Percentiles rank a stretch among this genome's conserved stretches.
Conservation (phyloP, 1,284 basidiomycete genomes). For the Pseudozyma sp. region DNA sequence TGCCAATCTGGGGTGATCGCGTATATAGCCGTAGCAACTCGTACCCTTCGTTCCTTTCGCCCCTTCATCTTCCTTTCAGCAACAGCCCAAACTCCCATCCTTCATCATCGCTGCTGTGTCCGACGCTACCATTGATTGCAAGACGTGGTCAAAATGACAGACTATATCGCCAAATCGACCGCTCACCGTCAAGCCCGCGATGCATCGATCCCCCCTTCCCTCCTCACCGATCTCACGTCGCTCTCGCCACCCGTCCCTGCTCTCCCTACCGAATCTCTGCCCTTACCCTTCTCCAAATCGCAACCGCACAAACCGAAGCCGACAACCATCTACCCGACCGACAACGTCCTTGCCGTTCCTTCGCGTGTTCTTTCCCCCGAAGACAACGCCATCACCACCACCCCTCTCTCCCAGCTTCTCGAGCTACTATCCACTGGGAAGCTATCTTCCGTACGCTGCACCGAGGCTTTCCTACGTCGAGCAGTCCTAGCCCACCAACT, state of each 20-base stretch:
- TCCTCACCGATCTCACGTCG: conserved; percentile 27
- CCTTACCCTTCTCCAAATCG: conserved; percentile 27
- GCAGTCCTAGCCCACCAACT: conserved; percentile 49
- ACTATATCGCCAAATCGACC: conserved; percentile 30
- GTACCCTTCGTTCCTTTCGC: not conserved
- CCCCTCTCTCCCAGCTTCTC: conserved; percentile 34
- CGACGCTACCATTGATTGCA: not conserved
- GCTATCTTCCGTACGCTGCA: conserved; percentile 32
- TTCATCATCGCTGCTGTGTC: not conserved
- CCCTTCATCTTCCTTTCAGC: not conserved
- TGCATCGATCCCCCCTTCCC: conserved; percentile 28
- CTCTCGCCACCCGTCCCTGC: conserved; percentile 9
- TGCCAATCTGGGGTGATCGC: not conserved
- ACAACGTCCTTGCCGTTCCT: conserved; percentile 26
- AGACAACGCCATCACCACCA: conserved; percentile 44
- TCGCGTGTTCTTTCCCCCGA: conserved; percentile 33
- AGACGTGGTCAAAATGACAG: conserved; percentile 17
- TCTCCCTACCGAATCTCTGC: conserved; percentile 35
- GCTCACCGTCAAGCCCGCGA: conserved; percentile 32
- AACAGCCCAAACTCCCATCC: too few relatives aligned
- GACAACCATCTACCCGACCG: conserved; percentile 32
- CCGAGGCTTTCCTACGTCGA: conserved; percentile 42
- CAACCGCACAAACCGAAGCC: conserved; percentile 33
- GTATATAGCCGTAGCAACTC: conserved; percentile 15
- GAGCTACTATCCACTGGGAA: conserved; percentile 26